Evolutionary conservation across 352 stramenopile species (phyloP).

Genomic region (Phytopythium helicoides): DNA sequence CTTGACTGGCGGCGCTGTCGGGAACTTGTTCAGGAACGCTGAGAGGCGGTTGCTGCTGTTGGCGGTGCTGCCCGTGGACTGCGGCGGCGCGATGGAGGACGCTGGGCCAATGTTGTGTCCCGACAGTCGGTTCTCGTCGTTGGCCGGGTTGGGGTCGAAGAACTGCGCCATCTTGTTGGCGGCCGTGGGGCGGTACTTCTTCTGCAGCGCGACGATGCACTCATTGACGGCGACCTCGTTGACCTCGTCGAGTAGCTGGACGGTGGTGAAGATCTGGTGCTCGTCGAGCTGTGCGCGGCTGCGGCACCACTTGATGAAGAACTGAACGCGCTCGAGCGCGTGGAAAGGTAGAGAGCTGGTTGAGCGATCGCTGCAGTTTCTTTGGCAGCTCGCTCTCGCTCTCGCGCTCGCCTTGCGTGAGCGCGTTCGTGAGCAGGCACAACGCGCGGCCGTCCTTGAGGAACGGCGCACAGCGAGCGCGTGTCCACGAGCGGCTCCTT

Average conservation of each 20-base stretch:
- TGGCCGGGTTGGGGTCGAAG: slow-evolving; percentile 18
- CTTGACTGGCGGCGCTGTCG: slow-evolving; percentile 24
- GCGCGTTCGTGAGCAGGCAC: slow-evolving; percentile 59
- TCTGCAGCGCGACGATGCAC: slow-evolving; percentile 56
- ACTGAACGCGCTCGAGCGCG: slow-evolving; percentile 79
- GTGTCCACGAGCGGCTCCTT: slow-evolving; percentile 23
- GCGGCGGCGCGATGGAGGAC: neutral
- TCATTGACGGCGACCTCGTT: slow-evolving; percentile 63
- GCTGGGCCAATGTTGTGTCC: slow-evolving; percentile 2
- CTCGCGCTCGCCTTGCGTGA: slow-evolving; percentile 19
- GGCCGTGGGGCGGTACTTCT: slow-evolving; percentile 49
- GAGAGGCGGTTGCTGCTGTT: slow-evolving; percentile 48
- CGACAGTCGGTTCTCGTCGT: slow-evolving; percentile 6
- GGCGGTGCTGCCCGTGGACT: slow-evolving; percentile 1
- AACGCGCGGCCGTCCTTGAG: slow-evolving; percentile 76
- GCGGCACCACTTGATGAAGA: slow-evolving; percentile 85
- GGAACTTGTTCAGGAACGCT: slow-evolving; percentile 71
- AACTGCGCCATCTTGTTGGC: slow-evolving; percentile 25
- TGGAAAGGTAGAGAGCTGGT: slow-evolving; percentile 78
- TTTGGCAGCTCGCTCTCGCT: slow-evolving; percentile 48
- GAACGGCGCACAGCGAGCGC: slow-evolving; percentile 59
- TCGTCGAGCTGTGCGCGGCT: slow-evolving; percentile 51
- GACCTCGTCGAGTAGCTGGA: slow-evolving; percentile 77
- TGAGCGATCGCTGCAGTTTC: slow-evolving; percentile 66
- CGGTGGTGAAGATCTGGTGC: slow-evolving; percentile 72